Percentiles rank a stretch among this genome's conserved stretches.
Evolutionary conservation across 2,329 filamentous ascomycete genomes (phyloP).

Genomic region (Hymenoscyphus fructigenus): DNA sequence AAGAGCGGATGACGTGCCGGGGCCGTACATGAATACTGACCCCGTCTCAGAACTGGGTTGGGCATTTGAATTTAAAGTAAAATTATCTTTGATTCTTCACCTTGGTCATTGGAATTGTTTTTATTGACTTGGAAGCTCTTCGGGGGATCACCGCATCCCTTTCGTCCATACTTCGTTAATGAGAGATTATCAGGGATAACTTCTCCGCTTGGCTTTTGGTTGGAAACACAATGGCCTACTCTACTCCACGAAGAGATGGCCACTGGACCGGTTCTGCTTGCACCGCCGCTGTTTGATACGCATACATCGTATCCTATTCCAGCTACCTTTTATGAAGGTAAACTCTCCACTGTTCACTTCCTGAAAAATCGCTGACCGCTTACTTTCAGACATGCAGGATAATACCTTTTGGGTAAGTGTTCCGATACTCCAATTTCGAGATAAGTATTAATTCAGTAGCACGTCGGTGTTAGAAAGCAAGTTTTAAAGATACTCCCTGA

Average conservation of each 20-base stretch:
- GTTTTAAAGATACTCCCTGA: not conserved
- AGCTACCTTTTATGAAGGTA: slow-evolving; percentile 21
- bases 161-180: not conserved
- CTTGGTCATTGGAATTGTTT: not conserved
- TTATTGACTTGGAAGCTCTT: slow-evolving; percentile 8
- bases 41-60: slow-evolving; percentile 22
- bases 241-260: not conserved
- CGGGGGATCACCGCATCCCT: not conserved
- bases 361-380: not conserved
- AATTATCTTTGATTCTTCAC: not conserved
- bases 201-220: not conserved
- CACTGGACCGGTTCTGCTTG: not conserved
- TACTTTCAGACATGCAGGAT: not conserved
- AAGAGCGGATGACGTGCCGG: not conserved
- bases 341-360: not conserved
- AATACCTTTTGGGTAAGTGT: not conserved
- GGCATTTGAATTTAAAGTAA: slow-evolving; percentile 23
- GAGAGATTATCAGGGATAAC: not conserved
- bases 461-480: not conserved
- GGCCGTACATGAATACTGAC: slow-evolving; percentile 20
- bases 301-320: not conserved
- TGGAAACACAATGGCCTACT: not conserved
- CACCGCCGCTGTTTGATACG: not conserved
- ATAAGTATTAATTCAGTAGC: not conserved
- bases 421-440: not conserved